Percentiles rank a stretch among this genome's conserved stretches.
These are phyloP conservation scores for Elymus sibiricus DNA, from an alignment of 176 grass and related monocot genomes.

Conservation along the genomic window DNA sequence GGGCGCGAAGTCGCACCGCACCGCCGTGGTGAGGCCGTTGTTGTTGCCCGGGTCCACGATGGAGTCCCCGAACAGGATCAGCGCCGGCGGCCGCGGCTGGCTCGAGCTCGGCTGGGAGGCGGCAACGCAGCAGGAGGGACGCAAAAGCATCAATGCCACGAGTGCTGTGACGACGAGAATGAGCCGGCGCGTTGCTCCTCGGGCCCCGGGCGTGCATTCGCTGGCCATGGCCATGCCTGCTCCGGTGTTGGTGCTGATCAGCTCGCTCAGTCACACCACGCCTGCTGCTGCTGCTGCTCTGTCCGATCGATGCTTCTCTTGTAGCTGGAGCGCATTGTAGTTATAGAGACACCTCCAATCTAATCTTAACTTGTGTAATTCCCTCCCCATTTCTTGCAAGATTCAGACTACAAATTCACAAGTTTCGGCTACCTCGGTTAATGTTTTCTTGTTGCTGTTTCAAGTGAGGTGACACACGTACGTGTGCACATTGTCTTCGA, in stretches of 20 bases:
- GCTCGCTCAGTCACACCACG: no score
- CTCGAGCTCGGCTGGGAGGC: neutral
- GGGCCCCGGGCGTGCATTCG: neutral
- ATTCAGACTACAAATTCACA: neutral
- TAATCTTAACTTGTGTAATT: slow-evolving; percentile 10
- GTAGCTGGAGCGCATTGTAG: neutral
- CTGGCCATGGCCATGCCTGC: slow-evolving; percentile 16
- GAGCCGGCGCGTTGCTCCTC: neutral
- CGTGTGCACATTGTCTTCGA: no score
- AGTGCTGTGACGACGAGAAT: neutral
- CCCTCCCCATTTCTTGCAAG: slow-evolving; percentile 32
- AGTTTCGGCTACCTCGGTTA: neutral
- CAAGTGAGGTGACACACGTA: neutral
- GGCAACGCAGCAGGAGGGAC: neutral
- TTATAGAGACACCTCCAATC: no score
- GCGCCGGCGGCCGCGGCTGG: slow-evolving; percentile 34
- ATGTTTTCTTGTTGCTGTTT: neutral
- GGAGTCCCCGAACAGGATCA: slow-evolving; percentile 71
- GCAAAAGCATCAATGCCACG: neutral
- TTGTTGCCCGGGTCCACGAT: slow-evolving; percentile 84
- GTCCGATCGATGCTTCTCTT: neutral
- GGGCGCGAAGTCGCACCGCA: slow-evolving; percentile 52
- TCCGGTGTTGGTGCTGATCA: neutral
- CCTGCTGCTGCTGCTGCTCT: neutral
- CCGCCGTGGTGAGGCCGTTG: slow-evolving; percentile 47